Conservation (phyloP, 345 rosid genomes). For the Hibiscus trionum region DNA sequence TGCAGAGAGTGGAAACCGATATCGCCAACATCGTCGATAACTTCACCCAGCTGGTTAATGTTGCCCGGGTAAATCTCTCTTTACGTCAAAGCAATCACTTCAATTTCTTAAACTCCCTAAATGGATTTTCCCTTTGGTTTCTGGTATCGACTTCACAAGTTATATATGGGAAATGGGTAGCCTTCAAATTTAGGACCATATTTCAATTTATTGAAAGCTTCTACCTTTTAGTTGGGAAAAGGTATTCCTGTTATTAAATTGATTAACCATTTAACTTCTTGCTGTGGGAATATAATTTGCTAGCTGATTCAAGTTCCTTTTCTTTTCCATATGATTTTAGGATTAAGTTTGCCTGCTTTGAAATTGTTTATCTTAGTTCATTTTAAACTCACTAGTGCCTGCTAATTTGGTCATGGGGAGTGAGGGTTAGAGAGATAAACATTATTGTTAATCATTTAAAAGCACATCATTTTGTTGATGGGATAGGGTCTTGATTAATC, state of each 20-base stretch:
- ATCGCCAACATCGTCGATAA: constrained; percentile 72
- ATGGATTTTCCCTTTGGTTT: neutral
- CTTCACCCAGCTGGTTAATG: constrained; percentile 79
- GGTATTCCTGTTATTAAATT: too few relatives aligned
- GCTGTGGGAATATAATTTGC: neutral
- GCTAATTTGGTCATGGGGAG: too few relatives aligned
- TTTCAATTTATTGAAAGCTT: neutral
- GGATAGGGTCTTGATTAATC: too few relatives aligned
- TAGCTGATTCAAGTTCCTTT: neutral
- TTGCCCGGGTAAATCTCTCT: constrained; percentile 42
- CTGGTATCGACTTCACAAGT: neutral
- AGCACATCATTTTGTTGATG: too few relatives aligned
- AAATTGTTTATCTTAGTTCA: neutral
- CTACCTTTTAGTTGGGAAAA: too few relatives aligned
- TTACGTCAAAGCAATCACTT: neutral
- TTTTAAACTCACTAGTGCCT: too few relatives aligned
- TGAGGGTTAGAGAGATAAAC: too few relatives aligned
- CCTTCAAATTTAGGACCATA: neutral
- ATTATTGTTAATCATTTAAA: too few relatives aligned
- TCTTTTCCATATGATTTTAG: neutral
- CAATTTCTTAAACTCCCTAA: neutral
- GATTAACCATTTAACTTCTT: neutral
- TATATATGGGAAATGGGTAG: neutral
- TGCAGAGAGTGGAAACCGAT: constrained; percentile 81
- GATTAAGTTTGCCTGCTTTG: too few relatives aligned